phyloP scores from a whole-genome alignment of 768 basidiomycete species.

The Tricholoma flavovirens region DNA sequence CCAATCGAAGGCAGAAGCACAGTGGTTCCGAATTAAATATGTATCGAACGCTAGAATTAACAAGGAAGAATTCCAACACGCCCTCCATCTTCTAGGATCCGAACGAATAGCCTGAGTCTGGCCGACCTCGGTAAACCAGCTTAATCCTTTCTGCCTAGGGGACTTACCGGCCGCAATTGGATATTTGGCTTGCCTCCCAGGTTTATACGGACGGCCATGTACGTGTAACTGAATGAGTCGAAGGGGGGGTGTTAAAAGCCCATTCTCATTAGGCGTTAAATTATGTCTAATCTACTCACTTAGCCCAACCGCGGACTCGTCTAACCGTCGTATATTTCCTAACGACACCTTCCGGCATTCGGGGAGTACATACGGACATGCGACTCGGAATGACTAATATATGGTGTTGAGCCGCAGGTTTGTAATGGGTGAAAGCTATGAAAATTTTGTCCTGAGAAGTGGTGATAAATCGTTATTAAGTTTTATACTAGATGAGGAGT shows the following conservation, averaged over 20 bases:
- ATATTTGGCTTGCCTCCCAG: constrained; percentile 38
- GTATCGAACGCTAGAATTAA: constrained; percentile 10
- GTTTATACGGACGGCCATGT: constrained; percentile 58
- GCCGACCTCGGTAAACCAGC: constrained; percentile 64
- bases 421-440: constrained; percentile 46
- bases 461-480: no score
- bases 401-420: constrained; percentile 45
- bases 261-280: constrained; percentile 44
- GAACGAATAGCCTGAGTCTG: constrained; percentile 59
- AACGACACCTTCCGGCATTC: neutral
- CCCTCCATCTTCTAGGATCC: constrained; percentile 51
- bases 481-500: no score
- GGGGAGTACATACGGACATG: constrained; percentile 39
- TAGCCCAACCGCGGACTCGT: constrained; percentile 22
- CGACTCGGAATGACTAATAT: constrained; percentile 42
- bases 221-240: constrained; percentile 69
- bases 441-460: no score
- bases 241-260: constrained; percentile 84
- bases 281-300: constrained; percentile 28
- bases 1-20: neutral
- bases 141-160: constrained; percentile 52
- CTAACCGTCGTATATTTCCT: constrained; percentile 54
- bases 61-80: constrained; percentile 47
- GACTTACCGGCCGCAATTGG: constrained; percentile 35
- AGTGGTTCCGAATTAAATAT: neutral